Evolutionary conservation across 1,284 basidiomycete species (phyloP), one percentile per base, ranked within the genome.

Genomic region (Pseudozyma thailandica): DNA sequence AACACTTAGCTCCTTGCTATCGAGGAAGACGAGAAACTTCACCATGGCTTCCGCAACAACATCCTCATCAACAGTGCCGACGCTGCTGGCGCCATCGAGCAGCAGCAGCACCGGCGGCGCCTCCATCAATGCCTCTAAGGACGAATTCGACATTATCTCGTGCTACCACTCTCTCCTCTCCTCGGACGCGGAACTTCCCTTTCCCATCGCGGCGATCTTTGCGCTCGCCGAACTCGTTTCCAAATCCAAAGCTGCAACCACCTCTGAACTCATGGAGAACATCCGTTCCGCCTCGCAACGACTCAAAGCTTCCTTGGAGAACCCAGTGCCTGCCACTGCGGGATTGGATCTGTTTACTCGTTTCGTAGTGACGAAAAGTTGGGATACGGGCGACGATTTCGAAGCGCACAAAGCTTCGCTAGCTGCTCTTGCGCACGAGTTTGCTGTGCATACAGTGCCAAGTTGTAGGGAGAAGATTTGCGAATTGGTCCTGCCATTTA

Each of bases 281-380:
- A 87, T 95, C 72, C 89, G 92, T 59, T 87, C 90, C 42, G 91
- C 90, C 26, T 90, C 91, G 2, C 85, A 89, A 6, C 85, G 86
- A 16, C 85, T 95, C 50, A 90, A 88, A 74, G 82, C 85, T 23
- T 86, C 87, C 20, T 87, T 89, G 0, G 85, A 89, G 37, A 94
- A 93, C 80, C 89, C 92, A 12, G 91, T 94, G 81, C 90, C 92
- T 64, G 86, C 93, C 53, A 90, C 90, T 66, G 92, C 92, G n/a
- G 93, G 93, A 39, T 91, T 91, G 81, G 91, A 94, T 82, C 87
- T 95, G 28, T 94, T 94, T 85, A 90, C 91, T 72, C 90, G 91
- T 6, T 93, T 93, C 74, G 91, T 93, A 66, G 92, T 92, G 25
- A 85, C 90, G 30, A 91, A 91, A 81, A 89, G 89, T n/a, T 91